These are phyloP conservation scores for Ambrosiella cleistominuta DNA, from an alignment of 2,329 filamentous ascomycete species.

Conservation along the genomic window DNA sequence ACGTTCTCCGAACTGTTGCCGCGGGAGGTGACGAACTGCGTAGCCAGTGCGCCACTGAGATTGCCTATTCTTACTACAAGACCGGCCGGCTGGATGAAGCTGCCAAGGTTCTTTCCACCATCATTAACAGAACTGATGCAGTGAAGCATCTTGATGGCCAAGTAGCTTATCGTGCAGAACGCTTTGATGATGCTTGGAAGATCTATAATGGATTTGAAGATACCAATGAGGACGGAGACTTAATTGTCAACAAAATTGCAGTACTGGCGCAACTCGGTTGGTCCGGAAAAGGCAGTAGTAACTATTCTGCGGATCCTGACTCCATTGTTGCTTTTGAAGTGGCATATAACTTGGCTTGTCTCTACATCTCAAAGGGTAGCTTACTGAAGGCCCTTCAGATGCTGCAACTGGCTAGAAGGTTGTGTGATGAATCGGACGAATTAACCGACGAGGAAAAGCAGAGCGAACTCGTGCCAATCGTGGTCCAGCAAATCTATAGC, in stretches of 20 bases:
- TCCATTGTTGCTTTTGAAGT: slow-evolving; percentile 54
- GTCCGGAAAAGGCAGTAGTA: slow-evolving; percentile 33
- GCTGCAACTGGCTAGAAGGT: slow-evolving; percentile 49
- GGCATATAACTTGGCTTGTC: slow-evolving; percentile 64
- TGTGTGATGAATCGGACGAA: slow-evolving; percentile 60
- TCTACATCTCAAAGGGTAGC: slow-evolving; percentile 51
- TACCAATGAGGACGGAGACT: slow-evolving; percentile 51
- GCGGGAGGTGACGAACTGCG: slow-evolving; percentile 44
- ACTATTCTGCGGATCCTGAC: slow-evolving; percentile 1
- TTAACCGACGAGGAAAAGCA: slow-evolving; percentile 56
- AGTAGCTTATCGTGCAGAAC: slow-evolving; percentile 56
- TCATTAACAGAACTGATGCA: slow-evolving; percentile 18
- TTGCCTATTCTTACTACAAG: slow-evolving; percentile 73
- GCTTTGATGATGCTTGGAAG: slow-evolving; percentile 47
- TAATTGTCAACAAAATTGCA: slow-evolving; percentile 60
- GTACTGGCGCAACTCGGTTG: slow-evolving; percentile 56
- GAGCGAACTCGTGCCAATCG: slow-evolving; percentile 56
- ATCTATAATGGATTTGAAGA: slow-evolving; percentile 43
- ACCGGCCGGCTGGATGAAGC: slow-evolving; percentile 51
- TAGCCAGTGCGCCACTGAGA: slow-evolving; percentile 46
- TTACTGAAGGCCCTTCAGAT: slow-evolving; percentile 46
- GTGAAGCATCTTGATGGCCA: slow-evolving; percentile 43
- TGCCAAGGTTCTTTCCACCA: slow-evolving; percentile 7
- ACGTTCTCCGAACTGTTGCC: slow-evolving; percentile 52
- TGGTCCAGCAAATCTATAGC: slow-evolving; percentile 60